A percentile compares a stretch with the other conserved stretches of the same genome.
These are phyloP conservation scores for Trametes villosa DNA, from an alignment of 768 basidiomycete genomes.

Conservation along the genomic window DNA sequence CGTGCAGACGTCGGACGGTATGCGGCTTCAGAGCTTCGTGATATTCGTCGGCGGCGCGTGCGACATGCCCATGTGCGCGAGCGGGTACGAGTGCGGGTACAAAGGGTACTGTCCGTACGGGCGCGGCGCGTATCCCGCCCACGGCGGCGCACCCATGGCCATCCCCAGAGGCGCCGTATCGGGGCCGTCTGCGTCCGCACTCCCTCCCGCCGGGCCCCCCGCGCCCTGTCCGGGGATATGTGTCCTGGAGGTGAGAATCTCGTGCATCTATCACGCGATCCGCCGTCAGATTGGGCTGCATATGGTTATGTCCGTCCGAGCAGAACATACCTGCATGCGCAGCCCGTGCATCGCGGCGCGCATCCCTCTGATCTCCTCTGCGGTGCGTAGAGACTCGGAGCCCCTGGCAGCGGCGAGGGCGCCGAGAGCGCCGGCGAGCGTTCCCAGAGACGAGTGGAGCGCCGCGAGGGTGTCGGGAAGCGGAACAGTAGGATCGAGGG, in stretches of 20 bases:
- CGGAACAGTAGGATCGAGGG: slow-evolving; percentile 62
- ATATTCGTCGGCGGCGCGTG: slow-evolving; percentile 15
- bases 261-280: slow-evolving; percentile 20
- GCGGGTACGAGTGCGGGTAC: slow-evolving; percentile 1
- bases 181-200: background rate
- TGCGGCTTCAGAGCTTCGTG: slow-evolving; percentile 20
- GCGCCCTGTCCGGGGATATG: slow-evolving; percentile 1
- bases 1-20: background rate
- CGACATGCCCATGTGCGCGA: slow-evolving; percentile 13
- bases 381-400: slow-evolving; percentile 70
- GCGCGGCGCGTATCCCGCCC: slow-evolving; percentile 22
- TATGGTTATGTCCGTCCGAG: background rate
- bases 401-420: slow-evolving; percentile 60
- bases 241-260: slow-evolving; percentile 23
- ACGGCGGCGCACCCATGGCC: slow-evolving; percentile 14
- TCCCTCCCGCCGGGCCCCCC: background rate
- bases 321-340: slow-evolving; percentile 68
- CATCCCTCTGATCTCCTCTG: slow-evolving; percentile 74
- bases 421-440: slow-evolving; percentile 63
- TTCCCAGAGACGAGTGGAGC: slow-evolving; percentile 61
- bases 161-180: slow-evolving; percentile 2
- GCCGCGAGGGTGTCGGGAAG: slow-evolving; percentile 64
- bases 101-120: slow-evolving; percentile 9
- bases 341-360: slow-evolving; percentile 74
- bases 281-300: background rate